Base-by-base conservation (phyloP, 2,329 filamentous ascomycete species). In the Simplicillium sp. region DNA sequence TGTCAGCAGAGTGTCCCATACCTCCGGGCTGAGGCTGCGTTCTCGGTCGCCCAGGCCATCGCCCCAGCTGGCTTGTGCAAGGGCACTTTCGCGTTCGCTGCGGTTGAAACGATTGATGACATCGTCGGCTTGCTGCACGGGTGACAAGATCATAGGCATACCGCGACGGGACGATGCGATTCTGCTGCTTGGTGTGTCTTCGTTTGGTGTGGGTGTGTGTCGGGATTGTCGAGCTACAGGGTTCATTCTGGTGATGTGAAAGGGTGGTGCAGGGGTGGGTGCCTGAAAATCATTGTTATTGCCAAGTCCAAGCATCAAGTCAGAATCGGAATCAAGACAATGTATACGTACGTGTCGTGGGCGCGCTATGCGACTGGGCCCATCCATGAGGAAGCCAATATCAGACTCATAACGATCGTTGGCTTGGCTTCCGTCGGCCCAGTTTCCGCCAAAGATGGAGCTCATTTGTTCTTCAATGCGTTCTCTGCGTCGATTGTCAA, bases 21-120 rank as follows among this genome's bases (percentile, higher is more conserved):
- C 70, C 40, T 83, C 82, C 1, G 83, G 82, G 54, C 82, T 88
- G n/a, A 87, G 65, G 58, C 87, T 94, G 50, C 87, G 79, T 47
- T 87, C 77, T 44, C 88, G 83, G 60, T 95, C 87, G 31, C 87
- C 88, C 13, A 95, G 73, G 4, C 87, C 87, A 59, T 94, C 82
- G 2, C 83, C 36, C 4, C 45, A 44, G 37, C 34, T 40, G 15
- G 35, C 28, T 20, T 39, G 41, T n/a, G 43, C 45, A 8, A 17
- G 29, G 31, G 37, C 9, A 9, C 6, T 9, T 25, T 25, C 20
- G 20, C 6, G 5, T 25, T 25, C 20, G 20, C 6, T 25, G 20
- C 20, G 20, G 20, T 25, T 25, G 20, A 25, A 25, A 25, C 20
- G 20, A 25, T 25, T 9, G 7, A 9, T 29, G 44, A 37, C 29